Percentiles rank a stretch among this genome's conserved stretches.
phyloP scores from a whole-genome alignment of 31 red algal species.

The Endocladia muricata region DNA sequence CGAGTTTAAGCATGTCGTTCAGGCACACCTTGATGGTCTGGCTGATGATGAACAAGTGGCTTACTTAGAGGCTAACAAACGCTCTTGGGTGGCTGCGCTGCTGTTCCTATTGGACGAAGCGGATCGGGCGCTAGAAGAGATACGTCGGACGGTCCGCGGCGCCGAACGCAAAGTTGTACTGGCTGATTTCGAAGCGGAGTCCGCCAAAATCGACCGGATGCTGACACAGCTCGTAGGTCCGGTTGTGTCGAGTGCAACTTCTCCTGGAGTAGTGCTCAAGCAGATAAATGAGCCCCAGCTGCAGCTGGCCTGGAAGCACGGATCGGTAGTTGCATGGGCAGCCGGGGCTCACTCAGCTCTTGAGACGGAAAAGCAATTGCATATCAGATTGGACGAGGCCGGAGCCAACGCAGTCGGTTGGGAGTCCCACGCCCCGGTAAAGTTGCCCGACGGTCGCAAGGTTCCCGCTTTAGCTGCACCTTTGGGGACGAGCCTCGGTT shows the following conservation, averaged over 20 bases:
- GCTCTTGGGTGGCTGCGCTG: neutral
- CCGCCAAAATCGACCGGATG: neutral
- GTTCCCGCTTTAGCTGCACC: too few species aligned
- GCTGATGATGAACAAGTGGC: neutral
- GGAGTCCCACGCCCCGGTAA: too few species aligned
- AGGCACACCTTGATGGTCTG: neutral
- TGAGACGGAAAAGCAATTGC: too few species aligned
- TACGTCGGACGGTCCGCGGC: neutral
- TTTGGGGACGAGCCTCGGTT: too few species aligned
- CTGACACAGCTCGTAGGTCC: neutral
- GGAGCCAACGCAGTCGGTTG: too few species aligned
- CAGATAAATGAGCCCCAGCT: neutral
- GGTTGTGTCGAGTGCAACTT: neutral
- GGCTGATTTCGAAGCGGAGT: neutral
- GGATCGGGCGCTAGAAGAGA: neutral
- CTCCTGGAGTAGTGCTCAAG: neutral
- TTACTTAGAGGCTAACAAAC: neutral
- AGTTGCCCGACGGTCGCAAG: too few species aligned
- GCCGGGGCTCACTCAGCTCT: too few species aligned
- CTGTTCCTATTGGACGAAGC: neutral
- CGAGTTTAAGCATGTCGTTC: too few species aligned
- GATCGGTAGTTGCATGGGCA: neutral
- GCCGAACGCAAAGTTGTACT: neutral
- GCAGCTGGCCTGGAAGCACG: neutral
- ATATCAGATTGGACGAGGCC: too few species aligned